These are phyloP conservation scores for Candida ovalis DNA, from an alignment of 805 yeast genomes.

Conservation along the genomic window DNA sequence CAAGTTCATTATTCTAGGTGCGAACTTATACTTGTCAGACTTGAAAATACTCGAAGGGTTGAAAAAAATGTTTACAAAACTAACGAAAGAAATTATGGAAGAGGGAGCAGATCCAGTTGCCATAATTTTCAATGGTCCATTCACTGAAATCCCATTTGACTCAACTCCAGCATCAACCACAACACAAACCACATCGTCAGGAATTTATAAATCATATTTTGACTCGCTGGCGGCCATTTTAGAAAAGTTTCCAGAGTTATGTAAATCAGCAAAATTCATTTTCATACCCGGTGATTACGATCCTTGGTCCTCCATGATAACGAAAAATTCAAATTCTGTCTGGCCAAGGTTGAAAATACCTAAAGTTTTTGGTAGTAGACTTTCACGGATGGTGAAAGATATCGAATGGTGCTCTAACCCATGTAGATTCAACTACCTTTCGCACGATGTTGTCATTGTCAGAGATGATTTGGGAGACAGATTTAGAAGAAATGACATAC, in stretches of 20 bases:
- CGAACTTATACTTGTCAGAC: conserved; percentile 66
- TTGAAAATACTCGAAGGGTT: conserved; percentile 57
- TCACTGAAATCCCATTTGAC: conserved; percentile 60
- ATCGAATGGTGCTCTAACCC: conserved; percentile 72
- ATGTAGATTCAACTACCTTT: conserved; percentile 65
- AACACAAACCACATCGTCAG: conserved; percentile 45
- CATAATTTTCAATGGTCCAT: conserved; percentile 81
- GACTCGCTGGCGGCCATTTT: conserved; percentile 69
- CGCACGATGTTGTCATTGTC: conserved; percentile 76
- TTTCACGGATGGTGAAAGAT: conserved; percentile 54
- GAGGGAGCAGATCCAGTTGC: conserved; percentile 48
- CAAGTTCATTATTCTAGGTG: conserved; percentile 67
- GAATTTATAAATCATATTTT: conserved; percentile 61
- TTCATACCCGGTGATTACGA: conserved; percentile 89
- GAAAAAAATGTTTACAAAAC: conserved; percentile 51
- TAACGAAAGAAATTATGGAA: conserved; percentile 48
- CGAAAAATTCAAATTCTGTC: conserved; percentile 53
- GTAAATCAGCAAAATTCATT: conserved; percentile 52
- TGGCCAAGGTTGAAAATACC: conserved; percentile 82
- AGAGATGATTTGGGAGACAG: conserved; percentile 72
- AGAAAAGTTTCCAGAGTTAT: conserved; percentile 52
- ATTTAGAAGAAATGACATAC: conserved; percentile 65
- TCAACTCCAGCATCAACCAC: conserved; percentile 49
- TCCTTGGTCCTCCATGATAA: conserved; percentile 80
- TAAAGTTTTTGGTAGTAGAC: conserved; percentile 59